Percentiles rank a stretch among this genome's conserved stretches.
These are phyloP conservation scores for Tylopilus felleus DNA, from an alignment of 768 basidiomycete genomes.

Conservation along the genomic window DNA sequence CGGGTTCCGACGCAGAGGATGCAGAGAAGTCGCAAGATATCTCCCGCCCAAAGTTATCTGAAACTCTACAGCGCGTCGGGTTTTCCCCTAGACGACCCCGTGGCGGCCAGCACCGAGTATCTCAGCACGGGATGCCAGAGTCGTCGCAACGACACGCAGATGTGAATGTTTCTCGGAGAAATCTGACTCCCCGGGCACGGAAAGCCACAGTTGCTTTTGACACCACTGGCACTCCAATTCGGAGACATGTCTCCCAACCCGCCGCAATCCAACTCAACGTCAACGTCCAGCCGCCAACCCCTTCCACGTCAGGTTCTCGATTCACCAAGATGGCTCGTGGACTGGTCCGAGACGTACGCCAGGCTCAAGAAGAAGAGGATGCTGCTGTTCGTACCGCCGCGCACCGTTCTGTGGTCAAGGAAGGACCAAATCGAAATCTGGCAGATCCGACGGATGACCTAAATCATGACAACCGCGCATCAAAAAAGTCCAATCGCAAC, in stretches of 20 bases:
- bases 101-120: slow-evolving; percentile 34
- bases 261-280: slow-evolving; percentile 44
- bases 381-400: background rate
- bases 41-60: slow-evolving; percentile 62
- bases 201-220: slow-evolving; percentile 30
- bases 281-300: slow-evolving; percentile 58
- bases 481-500: slow-evolving; percentile 30
- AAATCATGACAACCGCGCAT: slow-evolving; percentile 6
- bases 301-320: slow-evolving; percentile 50
- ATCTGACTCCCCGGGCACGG: slow-evolving; percentile 34
- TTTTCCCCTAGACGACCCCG: slow-evolving; percentile 79
- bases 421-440: slow-evolving; percentile 28
- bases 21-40: slow-evolving; percentile 40
- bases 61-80: slow-evolving; percentile 62
- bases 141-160: slow-evolving; percentile 15
- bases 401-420: slow-evolving; percentile 15
- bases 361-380: slow-evolving; percentile 31
- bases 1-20: slow-evolving; percentile 50
- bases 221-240: slow-evolving; percentile 24
- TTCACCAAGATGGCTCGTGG: slow-evolving; percentile 61
- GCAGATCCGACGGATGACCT: slow-evolving; percentile 10
- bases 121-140: slow-evolving; percentile 16
- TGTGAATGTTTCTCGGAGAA: slow-evolving; percentile 16
- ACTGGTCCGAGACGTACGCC: slow-evolving; percentile 52
- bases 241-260: slow-evolving; percentile 23